Percentiles rank a stretch among this genome's conserved stretches.
phyloP scores from a whole-genome alignment of 2,329 filamentous ascomycete species.

The Cladosporium halotolerans region DNA sequence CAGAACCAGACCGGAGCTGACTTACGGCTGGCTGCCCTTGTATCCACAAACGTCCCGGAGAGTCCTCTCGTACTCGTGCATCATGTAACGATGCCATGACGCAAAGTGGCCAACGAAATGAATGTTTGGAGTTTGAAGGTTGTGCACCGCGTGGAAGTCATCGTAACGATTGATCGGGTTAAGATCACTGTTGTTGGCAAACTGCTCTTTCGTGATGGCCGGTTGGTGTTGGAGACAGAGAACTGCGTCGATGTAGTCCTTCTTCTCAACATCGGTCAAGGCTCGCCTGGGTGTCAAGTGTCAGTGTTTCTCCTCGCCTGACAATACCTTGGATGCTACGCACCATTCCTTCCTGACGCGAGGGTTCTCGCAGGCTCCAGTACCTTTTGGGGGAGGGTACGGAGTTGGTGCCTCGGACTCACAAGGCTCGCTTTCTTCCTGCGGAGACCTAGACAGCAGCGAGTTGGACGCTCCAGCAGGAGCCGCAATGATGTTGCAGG shows the following conservation, averaged over 20 bases:
- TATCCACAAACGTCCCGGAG: constrained; percentile 22
- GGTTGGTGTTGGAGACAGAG: constrained; percentile 18
- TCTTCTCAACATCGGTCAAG: constrained; percentile 16
- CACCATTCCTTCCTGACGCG: constrained; percentile 6
- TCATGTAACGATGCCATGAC: constrained; percentile 25
- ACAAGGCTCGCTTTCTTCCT: too few species aligned
- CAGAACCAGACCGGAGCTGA: background rate
- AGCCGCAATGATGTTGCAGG: background rate
- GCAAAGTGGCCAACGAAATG: constrained; percentile 21
- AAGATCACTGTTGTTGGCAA: constrained; percentile 12
- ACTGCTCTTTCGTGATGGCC: constrained; percentile 15
- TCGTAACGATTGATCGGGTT: constrained; percentile 17
- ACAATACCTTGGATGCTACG: background rate
- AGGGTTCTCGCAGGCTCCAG: background rate
- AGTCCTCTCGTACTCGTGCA: constrained; percentile 21
- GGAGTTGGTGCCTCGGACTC: too few species aligned
- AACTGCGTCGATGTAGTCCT: constrained; percentile 21
- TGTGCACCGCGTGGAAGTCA: constrained; percentile 23
- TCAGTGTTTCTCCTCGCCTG: background rate
- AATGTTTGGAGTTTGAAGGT: constrained; percentile 16
- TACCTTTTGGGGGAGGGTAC: background rate
- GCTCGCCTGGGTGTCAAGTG: constrained; percentile 13
- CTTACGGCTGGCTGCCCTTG: constrained; percentile 12
- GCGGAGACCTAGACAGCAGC: too few species aligned
- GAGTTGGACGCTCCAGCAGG: background rate